These are phyloP conservation scores for Candida sanyaensis DNA, from an alignment of 1,139 yeast species.

Conservation along the genomic window DNA sequence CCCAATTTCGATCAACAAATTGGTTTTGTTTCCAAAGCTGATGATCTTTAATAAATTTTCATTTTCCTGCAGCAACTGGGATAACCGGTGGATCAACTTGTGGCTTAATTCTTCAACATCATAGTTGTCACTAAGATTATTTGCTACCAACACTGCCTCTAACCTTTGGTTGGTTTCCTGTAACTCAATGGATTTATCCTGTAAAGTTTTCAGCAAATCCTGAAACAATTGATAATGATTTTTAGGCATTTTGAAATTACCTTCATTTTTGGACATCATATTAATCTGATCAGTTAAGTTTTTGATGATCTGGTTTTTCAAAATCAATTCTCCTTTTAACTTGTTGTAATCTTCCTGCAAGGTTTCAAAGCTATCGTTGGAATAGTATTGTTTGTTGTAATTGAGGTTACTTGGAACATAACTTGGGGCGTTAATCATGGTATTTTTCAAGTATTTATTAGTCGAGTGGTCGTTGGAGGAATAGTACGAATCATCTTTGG, in stretches of 20 bases:
- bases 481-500: slow-evolving; percentile 4
- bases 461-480: slow-evolving; percentile 1
- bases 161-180: slow-evolving; percentile 60
- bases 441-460: slow-evolving; percentile 8
- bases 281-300: slow-evolving; percentile 35
- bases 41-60: slow-evolving; percentile 68
- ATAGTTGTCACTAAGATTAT: slow-evolving; percentile 24
- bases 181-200: slow-evolving; percentile 55
- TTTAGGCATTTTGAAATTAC: slow-evolving; percentile 32
- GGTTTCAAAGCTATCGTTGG: slow-evolving; percentile 5
- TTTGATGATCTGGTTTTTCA: slow-evolving; percentile 37
- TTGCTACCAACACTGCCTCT: slow-evolving; percentile 56
- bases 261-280: slow-evolving; percentile 17
- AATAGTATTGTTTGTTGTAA: not conserved
- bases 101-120: slow-evolving; percentile 82
- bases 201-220: slow-evolving; percentile 52
- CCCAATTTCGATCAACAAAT: slow-evolving; percentile 68
- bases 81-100: slow-evolving; percentile 65
- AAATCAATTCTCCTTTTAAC: slow-evolving; percentile 32
- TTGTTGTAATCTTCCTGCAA: slow-evolving; percentile 25
- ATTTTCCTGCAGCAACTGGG: slow-evolving; percentile 67
- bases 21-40: slow-evolving; percentile 71
- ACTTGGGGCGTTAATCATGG: slow-evolving; percentile 31
- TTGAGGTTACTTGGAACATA: slow-evolving; percentile 23
- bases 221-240: slow-evolving; percentile 50